Conservation (phyloP, 2,329 filamentous ascomycete genomes). For the Leptosphaerulina australis region DNA sequence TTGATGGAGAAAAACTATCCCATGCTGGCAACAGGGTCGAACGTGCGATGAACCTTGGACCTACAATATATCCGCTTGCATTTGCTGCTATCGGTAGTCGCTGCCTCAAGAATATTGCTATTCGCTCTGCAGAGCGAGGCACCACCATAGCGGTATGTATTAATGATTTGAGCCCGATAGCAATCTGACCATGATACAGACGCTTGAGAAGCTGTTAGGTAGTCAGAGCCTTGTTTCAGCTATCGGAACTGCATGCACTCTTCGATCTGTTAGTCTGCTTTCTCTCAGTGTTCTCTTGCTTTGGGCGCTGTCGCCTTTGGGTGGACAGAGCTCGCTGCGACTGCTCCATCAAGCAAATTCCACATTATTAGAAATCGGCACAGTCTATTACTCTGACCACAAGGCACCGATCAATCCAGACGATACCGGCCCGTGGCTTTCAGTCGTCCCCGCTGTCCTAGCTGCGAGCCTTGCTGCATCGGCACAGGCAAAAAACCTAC, state of each 20-base stretch:
- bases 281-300: not conserved
- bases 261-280: slow-evolving; percentile 4
- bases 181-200: not conserved
- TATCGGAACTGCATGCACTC: slow-evolving; percentile 5
- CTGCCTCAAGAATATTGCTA: slow-evolving; percentile 3
- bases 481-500: not conserved
- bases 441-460: not conserved
- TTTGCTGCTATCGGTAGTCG: slow-evolving; percentile 14
- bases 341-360: slow-evolving; percentile 3
- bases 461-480: slow-evolving; percentile 10
- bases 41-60: slow-evolving; percentile 10
- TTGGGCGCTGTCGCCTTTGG: slow-evolving; percentile 10
- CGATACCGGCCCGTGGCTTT: not conserved
- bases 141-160: slow-evolving; percentile 5
- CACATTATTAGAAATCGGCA: not conserved
- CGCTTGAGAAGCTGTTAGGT: slow-evolving; percentile 15
- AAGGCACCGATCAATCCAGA: not conserved
- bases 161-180: no score
- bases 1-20: not conserved
- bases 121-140: slow-evolving; percentile 4
- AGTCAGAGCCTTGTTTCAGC: slow-evolving; percentile 19
- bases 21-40: slow-evolving; percentile 1
- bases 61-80: slow-evolving; percentile 12
- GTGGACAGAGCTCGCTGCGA: slow-evolving; percentile 14
- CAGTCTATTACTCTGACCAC: slow-evolving; percentile 5